These are phyloP conservation scores for Candida silvatica DNA, from an alignment of 805 yeast species.

Conservation along the genomic window DNA sequence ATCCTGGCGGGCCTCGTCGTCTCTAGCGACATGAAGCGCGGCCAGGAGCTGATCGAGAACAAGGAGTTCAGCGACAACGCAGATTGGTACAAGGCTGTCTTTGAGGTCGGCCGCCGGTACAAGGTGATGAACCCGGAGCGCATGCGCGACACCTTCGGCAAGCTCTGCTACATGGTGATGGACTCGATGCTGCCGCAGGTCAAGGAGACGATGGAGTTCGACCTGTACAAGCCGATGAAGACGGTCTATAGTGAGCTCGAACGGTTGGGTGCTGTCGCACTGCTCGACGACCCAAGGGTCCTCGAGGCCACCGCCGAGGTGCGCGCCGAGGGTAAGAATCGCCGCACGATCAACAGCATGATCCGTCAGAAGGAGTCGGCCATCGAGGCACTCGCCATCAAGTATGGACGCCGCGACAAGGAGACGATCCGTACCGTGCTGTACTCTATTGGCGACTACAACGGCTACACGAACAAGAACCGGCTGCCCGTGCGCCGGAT, in stretches of 20 bases:
- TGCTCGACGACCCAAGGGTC: slow-evolving; percentile 52
- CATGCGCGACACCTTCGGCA: slow-evolving; percentile 74
- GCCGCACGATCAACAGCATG: slow-evolving; percentile 45
- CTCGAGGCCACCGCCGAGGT: slow-evolving; percentile 64
- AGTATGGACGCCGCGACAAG: slow-evolving; percentile 37
- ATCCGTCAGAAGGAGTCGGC: slow-evolving; percentile 64
- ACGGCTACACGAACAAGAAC: slow-evolving; percentile 62
- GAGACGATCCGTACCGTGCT: slow-evolving; percentile 66
- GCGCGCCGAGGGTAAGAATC: slow-evolving; percentile 45
- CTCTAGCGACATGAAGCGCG: slow-evolving; percentile 66
- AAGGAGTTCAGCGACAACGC: slow-evolving; percentile 64
- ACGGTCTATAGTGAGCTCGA: slow-evolving; percentile 47
- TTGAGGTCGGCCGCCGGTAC: slow-evolving; percentile 74
- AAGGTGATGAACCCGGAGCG: slow-evolving; percentile 80
- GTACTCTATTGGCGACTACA: slow-evolving; percentile 74
- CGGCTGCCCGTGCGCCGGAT: slow-evolving; percentile 59
- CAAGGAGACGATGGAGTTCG: slow-evolving; percentile 64
- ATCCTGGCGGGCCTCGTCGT: slow-evolving; percentile 72
- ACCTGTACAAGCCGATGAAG: slow-evolving; percentile 60
- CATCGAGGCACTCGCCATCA: slow-evolving; percentile 48
- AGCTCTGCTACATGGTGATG: slow-evolving; percentile 78
- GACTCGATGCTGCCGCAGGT: slow-evolving; percentile 71
- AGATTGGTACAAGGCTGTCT: slow-evolving; percentile 61
- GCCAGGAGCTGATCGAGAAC: slow-evolving; percentile 54
- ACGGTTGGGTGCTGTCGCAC: slow-evolving; percentile 26